Conservation (phyloP, 1,284 basidiomycete species). For the Exobasidium cylindrosporum region DNA sequence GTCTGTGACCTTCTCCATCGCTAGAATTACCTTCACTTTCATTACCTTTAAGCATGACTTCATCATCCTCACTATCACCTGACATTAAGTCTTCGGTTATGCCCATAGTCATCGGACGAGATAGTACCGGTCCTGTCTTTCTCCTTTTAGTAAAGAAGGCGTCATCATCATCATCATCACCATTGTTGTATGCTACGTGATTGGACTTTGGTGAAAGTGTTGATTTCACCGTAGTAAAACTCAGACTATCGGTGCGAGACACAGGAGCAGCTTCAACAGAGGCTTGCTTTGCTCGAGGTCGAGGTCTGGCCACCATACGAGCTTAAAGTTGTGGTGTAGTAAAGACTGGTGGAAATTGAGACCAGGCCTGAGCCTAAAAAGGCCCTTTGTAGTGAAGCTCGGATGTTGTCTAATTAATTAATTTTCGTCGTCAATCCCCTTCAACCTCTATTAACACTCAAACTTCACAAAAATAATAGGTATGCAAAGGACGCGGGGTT, state of each 20-base stretch:
- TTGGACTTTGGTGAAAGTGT: not conserved
- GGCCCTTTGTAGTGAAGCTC: too few relatives aligned
- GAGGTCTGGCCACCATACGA: too few relatives aligned
- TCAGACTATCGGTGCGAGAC: not conserved
- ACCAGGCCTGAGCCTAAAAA: too few relatives aligned
- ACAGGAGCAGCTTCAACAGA: not conserved
- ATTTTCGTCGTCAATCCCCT: too few relatives aligned
- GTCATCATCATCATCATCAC: slow-evolving; percentile 5
- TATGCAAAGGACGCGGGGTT: too few relatives aligned
- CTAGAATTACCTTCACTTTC: not conserved
- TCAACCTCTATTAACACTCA: too few relatives aligned
- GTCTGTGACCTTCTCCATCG: not conserved
- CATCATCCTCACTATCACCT: slow-evolving; percentile 1
- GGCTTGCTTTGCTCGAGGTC: not conserved
- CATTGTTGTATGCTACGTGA: not conserved
- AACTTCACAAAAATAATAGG: too few relatives aligned
- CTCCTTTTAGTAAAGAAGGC: not conserved
- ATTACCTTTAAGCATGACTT: not conserved
- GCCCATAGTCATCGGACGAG: not conserved
- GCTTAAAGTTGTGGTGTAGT: too few relatives aligned
- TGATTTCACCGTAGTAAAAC: too few relatives aligned
- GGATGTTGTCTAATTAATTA: too few relatives aligned
- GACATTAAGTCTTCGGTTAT: not conserved
- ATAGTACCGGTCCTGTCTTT: not conserved
- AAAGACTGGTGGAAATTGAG: too few relatives aligned